phyloP scores from a whole-genome alignment of 179 eudicot genomes.

The Vitellaria paradoxa region DNA sequence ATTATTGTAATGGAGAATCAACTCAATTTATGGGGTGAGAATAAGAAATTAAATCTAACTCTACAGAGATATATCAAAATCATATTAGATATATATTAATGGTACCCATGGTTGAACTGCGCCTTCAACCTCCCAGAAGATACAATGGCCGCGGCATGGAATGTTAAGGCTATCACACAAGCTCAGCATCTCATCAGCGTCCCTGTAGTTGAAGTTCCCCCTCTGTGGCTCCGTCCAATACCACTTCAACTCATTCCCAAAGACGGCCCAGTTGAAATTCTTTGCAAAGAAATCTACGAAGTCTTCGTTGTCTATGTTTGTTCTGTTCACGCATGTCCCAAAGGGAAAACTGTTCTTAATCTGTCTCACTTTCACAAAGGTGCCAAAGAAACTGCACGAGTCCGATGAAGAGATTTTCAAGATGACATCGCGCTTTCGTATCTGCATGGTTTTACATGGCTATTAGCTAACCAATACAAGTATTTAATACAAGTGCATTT shows the following conservation, averaged over 20 bases:
- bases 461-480: background rate
- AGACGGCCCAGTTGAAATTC: conserved; percentile 87
- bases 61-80: no score
- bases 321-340: conserved; percentile 65
- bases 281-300: conserved; percentile 66
- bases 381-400: conserved; percentile 30
- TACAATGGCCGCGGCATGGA: conserved; percentile 74
- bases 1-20: no score
- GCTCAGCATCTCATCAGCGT: conserved; percentile 69
- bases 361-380: conserved; percentile 57
- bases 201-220: conserved; percentile 71
- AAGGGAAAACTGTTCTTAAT: conserved; percentile 72
- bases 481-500: no score
- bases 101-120: conserved; percentile 66
- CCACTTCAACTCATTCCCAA: conserved; percentile 90
- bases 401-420: conserved; percentile 46
- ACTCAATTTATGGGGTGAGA: no score
- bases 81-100: no score
- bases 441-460: conserved; percentile 32
- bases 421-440: conserved; percentile 74
- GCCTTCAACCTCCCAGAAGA: conserved; percentile 78
- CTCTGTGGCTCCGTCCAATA: conserved; percentile 73
- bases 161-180: conserved; percentile 59
- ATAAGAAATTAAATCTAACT: no score
- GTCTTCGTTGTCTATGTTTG: conserved; percentile 80